These are phyloP conservation scores for Leptographium lundbergii DNA, from an alignment of 2,329 filamentous ascomycete species.

Conservation along the genomic window DNA sequence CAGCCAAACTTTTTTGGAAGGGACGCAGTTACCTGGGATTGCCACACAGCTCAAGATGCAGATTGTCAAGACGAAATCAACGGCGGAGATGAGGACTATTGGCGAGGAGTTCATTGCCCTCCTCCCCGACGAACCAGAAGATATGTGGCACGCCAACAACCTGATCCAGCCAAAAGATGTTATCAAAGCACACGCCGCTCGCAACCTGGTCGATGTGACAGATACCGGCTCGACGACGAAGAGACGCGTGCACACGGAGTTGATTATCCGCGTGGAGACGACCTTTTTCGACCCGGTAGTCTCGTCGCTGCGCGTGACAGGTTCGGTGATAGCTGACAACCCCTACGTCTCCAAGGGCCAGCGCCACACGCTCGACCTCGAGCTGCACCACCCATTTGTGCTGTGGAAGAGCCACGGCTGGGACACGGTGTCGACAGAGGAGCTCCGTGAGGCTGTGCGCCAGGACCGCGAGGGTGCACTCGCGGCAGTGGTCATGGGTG, in stretches of 20 bases:
- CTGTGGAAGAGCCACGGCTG: conserved; percentile 75
- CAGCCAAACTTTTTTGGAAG: no score
- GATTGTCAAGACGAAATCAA: conserved; percentile 23
- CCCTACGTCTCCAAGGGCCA: conserved; percentile 38
- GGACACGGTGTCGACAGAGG: conserved; percentile 77
- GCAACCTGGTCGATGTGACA: conserved; percentile 37
- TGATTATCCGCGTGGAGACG: conserved; percentile 43
- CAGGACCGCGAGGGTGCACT: conserved; percentile 70
- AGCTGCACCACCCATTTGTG: conserved; percentile 77
- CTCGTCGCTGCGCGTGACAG: conserved; percentile 43
- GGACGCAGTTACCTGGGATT: no score
- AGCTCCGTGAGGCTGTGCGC: conserved; percentile 66
- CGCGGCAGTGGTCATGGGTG: conserved; percentile 88
- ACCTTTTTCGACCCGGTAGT: conserved; percentile 46
- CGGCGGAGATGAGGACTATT: conserved; percentile 23
- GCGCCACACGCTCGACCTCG: conserved; percentile 60
- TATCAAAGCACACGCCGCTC: conserved; percentile 40
- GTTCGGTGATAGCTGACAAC: conserved; percentile 40
- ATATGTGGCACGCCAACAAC: conserved; percentile 50
- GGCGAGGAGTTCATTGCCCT: conserved; percentile 26
- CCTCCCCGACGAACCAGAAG: conserved; percentile 29
- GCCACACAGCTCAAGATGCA: conserved; percentile 2
- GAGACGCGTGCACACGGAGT: conserved; percentile 42
- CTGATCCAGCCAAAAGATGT: conserved; percentile 41
- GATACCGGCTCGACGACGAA: conserved; percentile 33